phyloP scores from a whole-genome alignment of 495 filamentous ascomycete genomes.

The Aspergillus avenaceus region DNA sequence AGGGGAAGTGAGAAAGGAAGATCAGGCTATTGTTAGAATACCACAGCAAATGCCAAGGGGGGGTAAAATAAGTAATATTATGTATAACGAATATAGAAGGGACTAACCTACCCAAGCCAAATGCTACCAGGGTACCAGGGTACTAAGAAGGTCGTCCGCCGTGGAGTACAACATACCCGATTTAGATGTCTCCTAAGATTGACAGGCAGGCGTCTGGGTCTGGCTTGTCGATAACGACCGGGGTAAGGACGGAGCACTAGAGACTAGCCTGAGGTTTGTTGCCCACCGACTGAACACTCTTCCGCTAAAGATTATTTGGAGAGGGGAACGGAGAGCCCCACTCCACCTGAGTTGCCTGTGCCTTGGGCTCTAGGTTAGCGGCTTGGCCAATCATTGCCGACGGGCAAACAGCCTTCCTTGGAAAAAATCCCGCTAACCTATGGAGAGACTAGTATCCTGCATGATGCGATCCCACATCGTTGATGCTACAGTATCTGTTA shows the following conservation, averaged over 20 bases:
- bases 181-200: background rate
- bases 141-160: background rate
- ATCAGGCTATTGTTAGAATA: too few species aligned
- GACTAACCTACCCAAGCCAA: too few species aligned
- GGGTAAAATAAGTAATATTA: background rate
- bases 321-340: conserved; percentile 12
- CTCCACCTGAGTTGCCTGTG: conserved; percentile 14
- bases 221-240: conserved; percentile 1
- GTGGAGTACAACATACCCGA: background rate
- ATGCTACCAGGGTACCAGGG: background rate
- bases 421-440: conserved; percentile 8
- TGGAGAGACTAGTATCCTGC: conserved; percentile 14
- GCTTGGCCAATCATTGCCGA: conserved; percentile 14
- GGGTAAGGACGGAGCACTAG: conserved; percentile 1
- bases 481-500: background rate
- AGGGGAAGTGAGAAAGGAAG: too few species aligned
- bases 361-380: conserved; percentile 11
- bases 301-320: conserved; percentile 4
- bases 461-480: conserved; percentile 6
- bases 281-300: conserved; percentile 2
- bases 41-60: background rate
- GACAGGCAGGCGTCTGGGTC: conserved; percentile 4
- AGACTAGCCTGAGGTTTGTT: conserved; percentile 2
- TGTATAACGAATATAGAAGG: too few species aligned
- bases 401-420: conserved; percentile 8